Base-by-base conservation (phyloP, 768 basidiomycete genomes). In the Antrodiella citrinella region DNA sequence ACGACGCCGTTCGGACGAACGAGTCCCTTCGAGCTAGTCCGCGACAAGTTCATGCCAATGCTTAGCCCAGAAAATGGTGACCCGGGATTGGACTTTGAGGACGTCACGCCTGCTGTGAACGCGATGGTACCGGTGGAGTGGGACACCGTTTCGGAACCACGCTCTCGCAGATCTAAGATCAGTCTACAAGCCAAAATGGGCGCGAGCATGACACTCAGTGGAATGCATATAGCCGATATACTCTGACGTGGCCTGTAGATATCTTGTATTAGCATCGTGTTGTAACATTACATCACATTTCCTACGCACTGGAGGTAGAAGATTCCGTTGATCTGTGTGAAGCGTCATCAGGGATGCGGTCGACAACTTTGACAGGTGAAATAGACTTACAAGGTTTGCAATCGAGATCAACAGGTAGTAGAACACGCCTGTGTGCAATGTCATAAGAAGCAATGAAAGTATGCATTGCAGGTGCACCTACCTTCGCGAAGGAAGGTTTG, bases 371-470 rank as follows among this genome's bases (percentile, higher is more conserved):
- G 42, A 30, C 21, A 50, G 4, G 21, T 10, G 18, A 24, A 47
- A 35, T 22, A 20, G 5, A 58, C 71, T 53, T 49, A 75, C 75
- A 71, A 91, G 68, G 69, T 91, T 91, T 44, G 87, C 87, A 46
- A 89, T 80, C n/a, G 87, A 89, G 62, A 91, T 90, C 55, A 91
- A 66, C 52, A 91, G 75, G 61, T 88, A 91, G 60, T 90, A 91
- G 64, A 89, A 90, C 53, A 90, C 81, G 54, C 87, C 85, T 83
- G 57, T 3, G 18, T 38, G 38, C 19, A n/a, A 19, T 12, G 20
- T 43, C 24, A 19, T 47, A n/a, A 24, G n/a, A n/a, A n/a, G n/a
- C n/a, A n/a, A n/a, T n/a, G n/a, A n/a, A n/a, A 19, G 26, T 19
- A 44, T 35, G 44, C 23, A 42, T 23, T 18, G 51, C 50, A 48